Evolutionary conservation across 306 rosid species (phyloP).

Genomic region (Pyrus pyrifolia): DNA sequence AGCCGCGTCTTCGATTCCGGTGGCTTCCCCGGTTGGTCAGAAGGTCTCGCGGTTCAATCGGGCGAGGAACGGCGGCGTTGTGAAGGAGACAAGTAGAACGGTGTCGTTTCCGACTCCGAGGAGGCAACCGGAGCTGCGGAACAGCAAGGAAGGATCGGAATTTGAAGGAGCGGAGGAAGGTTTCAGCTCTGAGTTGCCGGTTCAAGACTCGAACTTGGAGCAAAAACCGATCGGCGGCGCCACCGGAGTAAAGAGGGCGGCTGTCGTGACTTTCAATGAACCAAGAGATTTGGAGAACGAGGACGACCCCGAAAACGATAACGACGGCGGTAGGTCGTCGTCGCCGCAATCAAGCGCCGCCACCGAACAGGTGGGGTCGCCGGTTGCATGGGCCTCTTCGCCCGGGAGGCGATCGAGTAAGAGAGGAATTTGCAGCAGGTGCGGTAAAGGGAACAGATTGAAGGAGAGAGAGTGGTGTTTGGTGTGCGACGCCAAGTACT

Average conservation of each 20-base stretch:
- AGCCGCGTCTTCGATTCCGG: conserved; percentile 42
- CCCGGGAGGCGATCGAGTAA: conserved; percentile 19
- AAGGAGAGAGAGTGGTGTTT: conserved; percentile 75
- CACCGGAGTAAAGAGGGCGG: conserved; percentile 35
- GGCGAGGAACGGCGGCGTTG: conserved; percentile 35
- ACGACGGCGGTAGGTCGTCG: conserved; percentile 32
- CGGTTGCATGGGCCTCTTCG: conserved; percentile 9
- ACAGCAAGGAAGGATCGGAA: conserved; percentile 21
- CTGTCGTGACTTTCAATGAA: conserved; percentile 48
- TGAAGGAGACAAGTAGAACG: conserved; percentile 33
- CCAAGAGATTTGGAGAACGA: conserved; percentile 60
- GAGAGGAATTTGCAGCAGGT: conserved; percentile 57
- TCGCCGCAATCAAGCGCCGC: conserved; percentile 65
- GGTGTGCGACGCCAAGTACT: conserved; percentile 73
- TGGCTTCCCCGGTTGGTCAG: conserved; percentile 45
- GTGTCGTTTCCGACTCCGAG: conserved; percentile 43
- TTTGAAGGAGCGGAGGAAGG: conserved; percentile 26
- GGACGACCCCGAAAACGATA: conserved; percentile 34
- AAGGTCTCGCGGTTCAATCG: conserved; percentile 37
- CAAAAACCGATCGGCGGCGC: neutral
- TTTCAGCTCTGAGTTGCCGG: conserved; percentile 27
- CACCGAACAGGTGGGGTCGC: conserved; percentile 49
- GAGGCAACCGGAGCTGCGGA: conserved; percentile 35
- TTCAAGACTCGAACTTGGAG: conserved; percentile 12
- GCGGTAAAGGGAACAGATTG: conserved; percentile 63